A percentile compares a stretch with the other conserved stretches of the same genome.
These are phyloP conservation scores for Penicillium antarcticum DNA, from an alignment of 495 filamentous ascomycete species.

Conservation along the genomic window DNA sequence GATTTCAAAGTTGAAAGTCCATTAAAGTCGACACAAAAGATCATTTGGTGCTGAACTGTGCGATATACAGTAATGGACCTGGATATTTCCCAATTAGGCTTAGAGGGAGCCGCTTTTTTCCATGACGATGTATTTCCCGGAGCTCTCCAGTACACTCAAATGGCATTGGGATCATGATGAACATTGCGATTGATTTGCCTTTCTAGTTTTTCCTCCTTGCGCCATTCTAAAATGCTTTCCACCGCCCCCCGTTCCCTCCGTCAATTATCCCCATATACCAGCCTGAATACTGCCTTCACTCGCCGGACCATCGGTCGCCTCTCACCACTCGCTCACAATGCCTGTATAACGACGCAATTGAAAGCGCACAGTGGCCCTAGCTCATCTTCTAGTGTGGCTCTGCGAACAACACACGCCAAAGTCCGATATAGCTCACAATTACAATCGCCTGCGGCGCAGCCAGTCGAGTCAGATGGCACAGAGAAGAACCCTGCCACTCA, in stretches of 20 bases:
- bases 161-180: background rate
- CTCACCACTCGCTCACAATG: conserved; percentile 1
- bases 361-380: background rate
- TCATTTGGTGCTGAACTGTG: no score
- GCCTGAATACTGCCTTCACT: background rate
- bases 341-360: background rate
- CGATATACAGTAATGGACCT: background rate
- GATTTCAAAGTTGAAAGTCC: no score
- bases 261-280: background rate
- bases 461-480: background rate
- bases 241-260: background rate
- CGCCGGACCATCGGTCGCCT: conserved; percentile 1
- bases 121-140: background rate
- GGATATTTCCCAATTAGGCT: conserved; percentile 1
- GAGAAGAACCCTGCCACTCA: conserved; percentile 18
- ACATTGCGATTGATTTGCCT: background rate
- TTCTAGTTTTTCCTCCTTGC: background rate
- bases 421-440: conserved; percentile 5
- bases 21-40: no score
- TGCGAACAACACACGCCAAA: background rate
- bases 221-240: background rate
- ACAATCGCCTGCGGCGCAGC: conserved; percentile 6
- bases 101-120: background rate
- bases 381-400: background rate
- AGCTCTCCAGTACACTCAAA: background rate